Conservation (phyloP, 169 alveolate genomes). For the Plasmodium coatneyi region DNA sequence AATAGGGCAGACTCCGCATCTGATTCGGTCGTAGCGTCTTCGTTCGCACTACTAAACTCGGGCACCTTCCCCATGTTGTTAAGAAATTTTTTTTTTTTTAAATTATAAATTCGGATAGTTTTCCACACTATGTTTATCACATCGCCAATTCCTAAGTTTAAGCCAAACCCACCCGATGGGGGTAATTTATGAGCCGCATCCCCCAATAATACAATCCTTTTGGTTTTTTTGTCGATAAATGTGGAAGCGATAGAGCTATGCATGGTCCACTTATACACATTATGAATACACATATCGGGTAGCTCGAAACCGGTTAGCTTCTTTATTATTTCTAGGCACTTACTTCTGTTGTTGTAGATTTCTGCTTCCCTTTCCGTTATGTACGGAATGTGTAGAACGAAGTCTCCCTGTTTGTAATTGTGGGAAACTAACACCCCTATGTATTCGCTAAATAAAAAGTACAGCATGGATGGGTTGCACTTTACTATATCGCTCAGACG, state of each 20-base stretch:
- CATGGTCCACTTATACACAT: slow-evolving; percentile 85
- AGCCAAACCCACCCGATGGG: slow-evolving; percentile 96
- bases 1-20: not conserved
- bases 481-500: slow-evolving; percentile 81
- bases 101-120: slow-evolving; percentile 76
- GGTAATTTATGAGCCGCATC: slow-evolving; percentile 95
- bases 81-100: slow-evolving; percentile 1
- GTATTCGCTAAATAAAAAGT: slow-evolving; percentile 87
- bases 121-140: slow-evolving; percentile 86
- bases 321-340: slow-evolving; percentile 77
- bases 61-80: not conserved
- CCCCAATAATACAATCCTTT: slow-evolving; percentile 88
- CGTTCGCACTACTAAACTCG: not conserved
- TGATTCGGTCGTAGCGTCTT: not conserved
- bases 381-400: slow-evolving; percentile 93
- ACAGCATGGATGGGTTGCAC: slow-evolving; percentile 88
- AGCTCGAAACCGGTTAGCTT: slow-evolving; percentile 78
- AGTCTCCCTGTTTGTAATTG: slow-evolving; percentile 89
- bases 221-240: slow-evolving; percentile 77
- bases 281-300: slow-evolving; percentile 79
- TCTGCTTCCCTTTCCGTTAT: slow-evolving; percentile 84
- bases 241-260: slow-evolving; percentile 86
- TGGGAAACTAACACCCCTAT: slow-evolving; percentile 92
- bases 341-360: slow-evolving; percentile 11
- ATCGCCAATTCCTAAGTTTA: slow-evolving; percentile 94